These are phyloP conservation scores for Cyamopsis tetragonoloba DNA, from an alignment of 306 rosid genomes.

Conservation along the genomic window DNA sequence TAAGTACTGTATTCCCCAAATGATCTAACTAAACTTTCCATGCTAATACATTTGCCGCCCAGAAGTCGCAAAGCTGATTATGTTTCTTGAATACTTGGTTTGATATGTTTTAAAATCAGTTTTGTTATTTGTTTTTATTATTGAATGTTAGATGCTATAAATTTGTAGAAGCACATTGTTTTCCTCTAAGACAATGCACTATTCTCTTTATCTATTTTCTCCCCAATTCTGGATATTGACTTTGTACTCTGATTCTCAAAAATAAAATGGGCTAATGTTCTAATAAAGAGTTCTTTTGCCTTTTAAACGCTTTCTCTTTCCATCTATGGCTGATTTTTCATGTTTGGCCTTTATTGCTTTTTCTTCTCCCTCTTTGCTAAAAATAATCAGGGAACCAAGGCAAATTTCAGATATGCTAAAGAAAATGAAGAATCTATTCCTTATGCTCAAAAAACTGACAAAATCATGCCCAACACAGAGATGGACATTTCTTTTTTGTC, in stretches of 20 bases:
- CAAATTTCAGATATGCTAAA: constrained; percentile 38
- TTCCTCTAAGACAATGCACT: background rate
- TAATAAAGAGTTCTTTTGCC: background rate
- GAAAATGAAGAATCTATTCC: constrained; percentile 46
- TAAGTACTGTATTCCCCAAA: background rate
- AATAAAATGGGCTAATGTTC: background rate
- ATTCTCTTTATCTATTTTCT: background rate
- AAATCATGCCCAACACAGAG: constrained; percentile 36
- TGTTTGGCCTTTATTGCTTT: background rate
- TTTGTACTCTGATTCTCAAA: background rate
- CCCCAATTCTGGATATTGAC: background rate
- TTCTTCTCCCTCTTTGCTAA: constrained; percentile 5
- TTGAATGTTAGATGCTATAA: background rate
- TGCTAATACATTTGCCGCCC: background rate
- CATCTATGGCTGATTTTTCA: background rate
- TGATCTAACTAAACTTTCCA: background rate
- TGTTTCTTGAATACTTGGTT: background rate
- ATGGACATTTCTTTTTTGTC: constrained; percentile 50
- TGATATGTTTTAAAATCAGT: background rate
- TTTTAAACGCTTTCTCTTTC: background rate
- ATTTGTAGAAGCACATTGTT: background rate
- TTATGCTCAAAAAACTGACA: constrained; percentile 32
- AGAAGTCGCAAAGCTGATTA: background rate
- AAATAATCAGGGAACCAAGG: constrained; percentile 63
- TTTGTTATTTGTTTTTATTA: too few species aligned